Evolutionary conservation across 768 basidiomycete genomes (phyloP).

Genomic region (Kwoniella europaea): DNA sequence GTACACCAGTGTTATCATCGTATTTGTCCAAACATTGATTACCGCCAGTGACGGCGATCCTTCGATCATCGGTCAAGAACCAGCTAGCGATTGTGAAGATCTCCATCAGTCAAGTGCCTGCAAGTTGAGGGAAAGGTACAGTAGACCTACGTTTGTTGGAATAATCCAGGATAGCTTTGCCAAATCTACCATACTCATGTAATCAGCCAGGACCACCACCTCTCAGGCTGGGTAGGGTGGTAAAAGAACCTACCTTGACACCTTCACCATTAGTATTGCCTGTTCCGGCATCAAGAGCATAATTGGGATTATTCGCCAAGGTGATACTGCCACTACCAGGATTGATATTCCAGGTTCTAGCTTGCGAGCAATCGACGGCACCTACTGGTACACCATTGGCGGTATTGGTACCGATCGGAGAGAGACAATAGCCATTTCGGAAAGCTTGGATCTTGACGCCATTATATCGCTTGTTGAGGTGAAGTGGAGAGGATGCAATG

Average conservation of each 20-base stretch:
- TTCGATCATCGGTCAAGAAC: conserved; percentile 51
- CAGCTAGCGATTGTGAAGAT: conserved; percentile 10
- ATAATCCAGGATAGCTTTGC: conserved; percentile 27
- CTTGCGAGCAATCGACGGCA: conserved; percentile 16
- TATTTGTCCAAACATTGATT: conserved; percentile 51
- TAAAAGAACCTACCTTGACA: conserved; percentile 15
- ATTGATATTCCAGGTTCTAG: conserved; percentile 32
- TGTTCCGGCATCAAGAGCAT: conserved; percentile 26
- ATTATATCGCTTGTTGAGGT: conserved; percentile 12
- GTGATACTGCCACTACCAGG: conserved; percentile 19
- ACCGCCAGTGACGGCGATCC: conserved; percentile 56
- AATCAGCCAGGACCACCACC: not conserved
- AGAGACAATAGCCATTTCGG: conserved; percentile 23
- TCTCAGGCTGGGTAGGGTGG: not conserved
- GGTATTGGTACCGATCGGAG: conserved; percentile 1
- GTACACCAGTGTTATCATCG: conserved; percentile 33
- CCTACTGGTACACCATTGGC: conserved; percentile 13
- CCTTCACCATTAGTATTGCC: conserved; percentile 16
- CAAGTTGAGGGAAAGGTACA: not conserved
- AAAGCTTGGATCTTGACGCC: conserved; percentile 26
- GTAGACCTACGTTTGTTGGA: conserved; percentile 25
- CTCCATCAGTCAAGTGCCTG: not conserved
- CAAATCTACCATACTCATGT: conserved; percentile 11
- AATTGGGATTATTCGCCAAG: conserved; percentile 1
- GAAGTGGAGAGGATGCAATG: not conserved